Evolutionary conservation across 345 rosid genomes (phyloP).

Genomic region (Eucalyptus pauciflora): DNA sequence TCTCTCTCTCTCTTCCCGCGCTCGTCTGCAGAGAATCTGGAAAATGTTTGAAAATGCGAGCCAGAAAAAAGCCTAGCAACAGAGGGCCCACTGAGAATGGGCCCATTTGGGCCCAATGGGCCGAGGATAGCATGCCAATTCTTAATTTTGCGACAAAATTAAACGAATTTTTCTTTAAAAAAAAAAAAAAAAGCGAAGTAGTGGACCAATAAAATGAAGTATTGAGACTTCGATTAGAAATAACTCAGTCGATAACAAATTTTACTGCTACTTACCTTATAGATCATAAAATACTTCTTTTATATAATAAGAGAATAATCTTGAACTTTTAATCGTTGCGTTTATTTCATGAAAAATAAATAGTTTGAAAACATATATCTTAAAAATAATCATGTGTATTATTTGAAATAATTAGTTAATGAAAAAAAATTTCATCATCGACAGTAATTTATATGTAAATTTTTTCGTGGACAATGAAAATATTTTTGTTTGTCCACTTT

Average conservation of each 20-base stretch:
- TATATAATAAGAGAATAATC: background rate
- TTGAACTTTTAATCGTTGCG: accelerated
- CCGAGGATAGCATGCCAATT: background rate
- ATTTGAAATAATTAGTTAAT: background rate
- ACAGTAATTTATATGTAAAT: background rate
- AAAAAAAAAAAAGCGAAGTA: background rate
- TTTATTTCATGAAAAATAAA: background rate
- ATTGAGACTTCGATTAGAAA: background rate
- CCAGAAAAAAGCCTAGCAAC: background rate
- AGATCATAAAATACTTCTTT: background rate
- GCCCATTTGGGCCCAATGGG: background rate
- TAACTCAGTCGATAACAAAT: background rate
- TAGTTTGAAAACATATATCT: accelerated
- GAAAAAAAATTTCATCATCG: accelerated
- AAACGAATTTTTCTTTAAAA: background rate
- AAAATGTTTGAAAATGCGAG: background rate
- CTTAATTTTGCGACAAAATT: background rate
- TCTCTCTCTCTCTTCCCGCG: background rate
- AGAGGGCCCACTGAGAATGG: background rate
- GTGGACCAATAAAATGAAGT: background rate
- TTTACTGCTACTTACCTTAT: background rate
- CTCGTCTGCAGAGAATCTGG: background rate
- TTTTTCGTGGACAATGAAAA: background rate
- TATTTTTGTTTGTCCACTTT: background rate
- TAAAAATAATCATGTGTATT: background rate